Evolutionary conservation across 2,329 filamentous ascomycete genomes (phyloP).

Genomic region (Hortaea sp.): DNA sequence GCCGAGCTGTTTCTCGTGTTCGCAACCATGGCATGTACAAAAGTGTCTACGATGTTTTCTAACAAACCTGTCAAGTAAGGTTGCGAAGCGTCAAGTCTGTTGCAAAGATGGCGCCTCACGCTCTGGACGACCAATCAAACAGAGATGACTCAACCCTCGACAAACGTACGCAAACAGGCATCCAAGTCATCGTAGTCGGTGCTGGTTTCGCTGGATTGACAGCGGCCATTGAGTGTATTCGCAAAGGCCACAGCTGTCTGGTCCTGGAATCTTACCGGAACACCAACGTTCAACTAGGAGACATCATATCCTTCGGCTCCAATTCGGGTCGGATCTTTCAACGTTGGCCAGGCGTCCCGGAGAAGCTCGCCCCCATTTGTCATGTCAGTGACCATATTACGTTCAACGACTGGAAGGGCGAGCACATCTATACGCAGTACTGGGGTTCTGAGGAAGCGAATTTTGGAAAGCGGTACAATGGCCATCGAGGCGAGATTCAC

Average conservation of each 20-base stretch:
- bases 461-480: slow-evolving; percentile 24
- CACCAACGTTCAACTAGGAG: slow-evolving; percentile 46
- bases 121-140: no score
- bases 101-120: no score
- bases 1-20: no score
- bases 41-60: no score
- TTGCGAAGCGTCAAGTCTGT: no score
- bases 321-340: slow-evolving; percentile 53
- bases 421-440: slow-evolving; percentile 20
- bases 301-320: slow-evolving; percentile 53
- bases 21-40: no score
- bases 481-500: slow-evolving; percentile 26
- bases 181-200: slow-evolving; percentile 44
- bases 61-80: no score
- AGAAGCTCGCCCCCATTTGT: slow-evolving; percentile 24
- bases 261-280: slow-evolving; percentile 49
- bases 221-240: slow-evolving; percentile 52
- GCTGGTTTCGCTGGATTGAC: slow-evolving; percentile 53
- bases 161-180: slow-evolving; percentile 22
- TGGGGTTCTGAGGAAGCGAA: slow-evolving; percentile 24
- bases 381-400: slow-evolving; percentile 21
- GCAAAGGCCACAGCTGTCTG: slow-evolving; percentile 49
- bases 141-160: no score
- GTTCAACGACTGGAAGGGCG: slow-evolving; percentile 22
- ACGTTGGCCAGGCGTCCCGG: slow-evolving; percentile 40